phyloP scores from a whole-genome alignment of 2,329 filamentous ascomycete species.

The Monilinia polystroma region DNA sequence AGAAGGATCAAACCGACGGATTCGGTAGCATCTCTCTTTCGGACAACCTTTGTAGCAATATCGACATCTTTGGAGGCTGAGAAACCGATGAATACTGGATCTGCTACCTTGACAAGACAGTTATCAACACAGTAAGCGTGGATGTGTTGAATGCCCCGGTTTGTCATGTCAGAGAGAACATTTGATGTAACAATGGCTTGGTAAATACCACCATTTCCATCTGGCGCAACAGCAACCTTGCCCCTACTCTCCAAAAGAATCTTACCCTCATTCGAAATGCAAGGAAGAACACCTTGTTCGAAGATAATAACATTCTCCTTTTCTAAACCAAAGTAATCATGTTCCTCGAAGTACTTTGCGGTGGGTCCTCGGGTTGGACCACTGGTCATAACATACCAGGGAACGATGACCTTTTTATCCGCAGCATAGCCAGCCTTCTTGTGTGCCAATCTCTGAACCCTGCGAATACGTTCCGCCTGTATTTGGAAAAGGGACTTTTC shows the following conservation, averaged over 20 bases:
- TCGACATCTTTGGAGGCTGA: conserved; percentile 83
- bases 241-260: conserved; percentile 89
- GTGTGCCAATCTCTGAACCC: conserved; percentile 77
- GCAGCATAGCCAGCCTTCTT: conserved; percentile 60
- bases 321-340: conserved; percentile 86
- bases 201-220: conserved; percentile 97
- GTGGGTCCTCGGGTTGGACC: conserved; percentile 89
- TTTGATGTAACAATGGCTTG: conserved; percentile 79
- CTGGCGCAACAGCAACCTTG: conserved; percentile 89
- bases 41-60: conserved; percentile 98
- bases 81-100: conserved; percentile 94
- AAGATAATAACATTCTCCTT: conserved; percentile 88
- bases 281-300: conserved; percentile 94
- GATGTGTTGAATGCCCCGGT: conserved; percentile 88
- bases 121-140: conserved; percentile 99
- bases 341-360: conserved; percentile 86
- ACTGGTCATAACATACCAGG: conserved; percentile 99
- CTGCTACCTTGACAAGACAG: conserved; percentile 97
- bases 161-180: conserved; percentile 82
- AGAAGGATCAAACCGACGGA: conserved; percentile 90
- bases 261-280: conserved; percentile 96
- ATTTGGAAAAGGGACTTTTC: conserved; percentile 96
- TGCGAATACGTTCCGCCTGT: conserved; percentile 89
- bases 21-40: conserved; percentile 95
- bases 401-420: conserved; percentile 64